Evolutionary conservation across 2,329 filamentous ascomycete species (phyloP), one percentile per base, ranked within the genome.

Genomic region (Dactylella cylindrospora): DNA sequence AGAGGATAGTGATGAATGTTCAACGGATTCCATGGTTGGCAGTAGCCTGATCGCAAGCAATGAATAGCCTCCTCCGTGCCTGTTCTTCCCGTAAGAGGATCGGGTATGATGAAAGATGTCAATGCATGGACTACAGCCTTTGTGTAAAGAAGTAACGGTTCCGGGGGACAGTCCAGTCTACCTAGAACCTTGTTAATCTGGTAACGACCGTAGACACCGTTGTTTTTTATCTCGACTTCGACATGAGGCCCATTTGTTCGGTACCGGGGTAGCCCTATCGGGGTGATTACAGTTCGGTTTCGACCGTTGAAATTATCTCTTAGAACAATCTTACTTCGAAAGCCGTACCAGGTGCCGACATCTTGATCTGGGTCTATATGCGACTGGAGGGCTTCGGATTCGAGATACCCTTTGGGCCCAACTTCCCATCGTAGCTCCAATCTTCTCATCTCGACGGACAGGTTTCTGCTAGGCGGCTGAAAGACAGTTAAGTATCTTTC

Each of bases 111-210:
- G 25, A 78, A 80, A 0, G 83, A 83, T 0, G 84, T 86, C 3
- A 77, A 70, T 0, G 83, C 84, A 67, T 87, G 84, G 0, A 82
- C 69, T 3, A 77, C 70, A 0, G 81, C 82, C 66, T 83, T 84
- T 1, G 73, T 73, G 51, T 82, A 83, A 0, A 82, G 70, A 0
- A 83, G 70, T 0, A 69, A 68, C 0, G 80, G 79, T 38, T 85
- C 83, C 0, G 79, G 72, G 0, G 82, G 74, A 29, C 81, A 84
- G 2, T 79, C 75, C 0, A 87, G 69, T 0, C 80, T 75, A 0
- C 79, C 77, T 1, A 87, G 73, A 0, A 79, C 68, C 1, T 74
- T 68, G 39, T 86, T 77, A 35, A 85, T 76, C 0, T 71, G 71
- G 43, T 79, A 85, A 5, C 73, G 77, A 0, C 73, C 73, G 55